phyloP scores from a whole-genome alignment of 2,329 filamentous ascomycete species.

The Corniculantispora saksenae region DNA sequence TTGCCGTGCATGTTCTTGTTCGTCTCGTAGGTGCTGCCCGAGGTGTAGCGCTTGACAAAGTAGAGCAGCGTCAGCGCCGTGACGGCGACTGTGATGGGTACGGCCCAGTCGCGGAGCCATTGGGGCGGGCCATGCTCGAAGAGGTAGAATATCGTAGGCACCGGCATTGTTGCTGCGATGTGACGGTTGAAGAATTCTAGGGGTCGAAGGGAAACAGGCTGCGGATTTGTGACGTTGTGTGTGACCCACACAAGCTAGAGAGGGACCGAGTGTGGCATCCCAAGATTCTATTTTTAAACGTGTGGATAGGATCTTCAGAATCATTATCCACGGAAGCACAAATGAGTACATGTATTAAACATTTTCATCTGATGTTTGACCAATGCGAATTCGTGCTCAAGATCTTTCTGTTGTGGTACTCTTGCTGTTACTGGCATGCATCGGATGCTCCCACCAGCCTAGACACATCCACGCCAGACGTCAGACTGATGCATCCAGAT shows the following conservation, averaged over 20 bases:
- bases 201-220: not conserved
- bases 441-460: no score
- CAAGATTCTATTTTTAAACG: no score
- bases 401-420: no score
- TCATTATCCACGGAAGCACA: no score
- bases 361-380: no score
- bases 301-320: not conserved
- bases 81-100: slow-evolving; percentile 42
- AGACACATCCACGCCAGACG: no score
- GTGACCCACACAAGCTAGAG: slow-evolving; percentile 10
- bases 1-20: slow-evolving; percentile 91
- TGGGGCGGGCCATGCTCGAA: slow-evolving; percentile 51
- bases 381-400: no score
- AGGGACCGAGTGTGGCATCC: no score
- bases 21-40: slow-evolving; percentile 70
- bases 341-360: no score
- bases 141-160: slow-evolving; percentile 51
- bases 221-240: slow-evolving; percentile 1
- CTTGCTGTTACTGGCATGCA: no score
- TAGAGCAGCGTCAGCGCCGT: slow-evolving; percentile 41
- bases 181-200: not conserved
- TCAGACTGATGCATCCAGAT: no score
- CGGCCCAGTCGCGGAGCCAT: slow-evolving; percentile 48
- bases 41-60: slow-evolving; percentile 71
- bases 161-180: slow-evolving; percentile 44